phyloP scores from a whole-genome alignment of 306 rosid genomes.

The Cyamopsis tetragonoloba region DNA sequence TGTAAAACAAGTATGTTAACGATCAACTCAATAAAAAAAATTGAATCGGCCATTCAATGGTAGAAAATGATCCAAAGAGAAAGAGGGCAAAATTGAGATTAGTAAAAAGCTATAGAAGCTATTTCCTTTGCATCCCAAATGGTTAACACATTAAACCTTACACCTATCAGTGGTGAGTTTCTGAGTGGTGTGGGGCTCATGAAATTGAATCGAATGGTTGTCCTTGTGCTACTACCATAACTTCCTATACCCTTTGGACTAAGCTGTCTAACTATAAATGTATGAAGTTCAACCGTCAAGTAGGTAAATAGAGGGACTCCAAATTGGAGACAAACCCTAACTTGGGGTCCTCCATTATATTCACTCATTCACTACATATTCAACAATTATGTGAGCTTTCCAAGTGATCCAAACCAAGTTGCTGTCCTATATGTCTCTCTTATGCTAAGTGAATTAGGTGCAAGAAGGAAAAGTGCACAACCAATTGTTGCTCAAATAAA shows the following conservation, averaged over 20 bases:
- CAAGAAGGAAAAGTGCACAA: neutral
- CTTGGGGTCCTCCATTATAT: constrained; percentile 1
- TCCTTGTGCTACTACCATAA: constrained; percentile 18
- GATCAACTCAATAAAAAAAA: too few species aligned
- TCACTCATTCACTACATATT: neutral
- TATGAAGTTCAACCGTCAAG: neutral
- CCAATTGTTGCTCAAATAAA: constrained; percentile 20
- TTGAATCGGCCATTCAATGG: constrained; percentile 20
- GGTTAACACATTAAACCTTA: neutral
- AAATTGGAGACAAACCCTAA: constrained; percentile 22
- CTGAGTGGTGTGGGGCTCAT: constrained; percentile 28
- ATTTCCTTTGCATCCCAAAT: constrained; percentile 17
- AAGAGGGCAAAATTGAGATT: neutral
- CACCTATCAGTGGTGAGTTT: neutral
- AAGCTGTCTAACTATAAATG: constrained; percentile 21
- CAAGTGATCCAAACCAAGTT: neutral
- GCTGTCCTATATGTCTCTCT: constrained; percentile 6
- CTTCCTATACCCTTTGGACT: constrained; percentile 24
- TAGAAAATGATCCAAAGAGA: constrained; percentile 10
- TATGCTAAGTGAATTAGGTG: constrained; percentile 10
- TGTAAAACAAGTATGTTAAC: too few species aligned
- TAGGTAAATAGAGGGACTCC: constrained; percentile 5
- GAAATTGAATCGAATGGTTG: constrained; percentile 28
- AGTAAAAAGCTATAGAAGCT: constrained; percentile 7
- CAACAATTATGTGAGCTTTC: constrained; percentile 8